Percentiles rank a stretch among this genome's conserved stretches.
phyloP scores from a whole-genome alignment of 495 filamentous ascomycete genomes.

The Lichina pygmaea region DNA sequence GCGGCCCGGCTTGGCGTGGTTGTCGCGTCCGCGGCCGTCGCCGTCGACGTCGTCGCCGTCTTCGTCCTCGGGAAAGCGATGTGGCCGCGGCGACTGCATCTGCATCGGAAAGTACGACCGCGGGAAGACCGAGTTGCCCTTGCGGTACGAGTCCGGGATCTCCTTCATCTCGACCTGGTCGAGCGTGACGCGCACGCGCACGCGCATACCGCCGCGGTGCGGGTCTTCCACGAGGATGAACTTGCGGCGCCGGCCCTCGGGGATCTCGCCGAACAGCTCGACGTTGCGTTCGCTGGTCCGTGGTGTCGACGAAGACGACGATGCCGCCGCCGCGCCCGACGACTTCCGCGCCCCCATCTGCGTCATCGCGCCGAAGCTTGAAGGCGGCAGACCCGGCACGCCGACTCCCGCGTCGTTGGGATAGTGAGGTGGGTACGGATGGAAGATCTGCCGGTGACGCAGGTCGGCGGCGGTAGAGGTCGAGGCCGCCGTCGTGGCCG shows the following conservation, averaged over 20 bases:
- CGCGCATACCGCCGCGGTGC: slow-evolving; percentile 36
- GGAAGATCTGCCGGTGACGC: slow-evolving; percentile 54
- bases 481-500: slow-evolving; percentile 6
- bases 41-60: slow-evolving; percentile 29
- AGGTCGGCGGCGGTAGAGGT: slow-evolving; percentile 17
- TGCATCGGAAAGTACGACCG: slow-evolving; percentile 70
- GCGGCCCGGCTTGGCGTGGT: slow-evolving; percentile 9
- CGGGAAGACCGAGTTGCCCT: slow-evolving; percentile 65
- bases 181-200: slow-evolving; percentile 68
- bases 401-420: slow-evolving; percentile 24
- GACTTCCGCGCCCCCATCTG: slow-evolving; percentile 18
- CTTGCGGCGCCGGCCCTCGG: slow-evolving; percentile 70
- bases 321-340: slow-evolving; percentile 15
- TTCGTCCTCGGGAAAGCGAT: slow-evolving; percentile 38
- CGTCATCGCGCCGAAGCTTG: slow-evolving; percentile 40
- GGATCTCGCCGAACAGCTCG: slow-evolving; percentile 51
- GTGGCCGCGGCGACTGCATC: slow-evolving; percentile 50
- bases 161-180: slow-evolving; percentile 77
- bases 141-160: slow-evolving; percentile 81
- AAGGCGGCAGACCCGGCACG: slow-evolving; percentile 37
- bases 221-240: slow-evolving; percentile 88
- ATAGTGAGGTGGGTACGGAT: slow-evolving; percentile 32
- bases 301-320: slow-evolving; percentile 6
- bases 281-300: slow-evolving; percentile 7
- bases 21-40: slow-evolving; percentile 5